Evolutionary conservation across 148 eudicot species (phyloP).

Genomic region (Simmondsia chinensis): DNA sequence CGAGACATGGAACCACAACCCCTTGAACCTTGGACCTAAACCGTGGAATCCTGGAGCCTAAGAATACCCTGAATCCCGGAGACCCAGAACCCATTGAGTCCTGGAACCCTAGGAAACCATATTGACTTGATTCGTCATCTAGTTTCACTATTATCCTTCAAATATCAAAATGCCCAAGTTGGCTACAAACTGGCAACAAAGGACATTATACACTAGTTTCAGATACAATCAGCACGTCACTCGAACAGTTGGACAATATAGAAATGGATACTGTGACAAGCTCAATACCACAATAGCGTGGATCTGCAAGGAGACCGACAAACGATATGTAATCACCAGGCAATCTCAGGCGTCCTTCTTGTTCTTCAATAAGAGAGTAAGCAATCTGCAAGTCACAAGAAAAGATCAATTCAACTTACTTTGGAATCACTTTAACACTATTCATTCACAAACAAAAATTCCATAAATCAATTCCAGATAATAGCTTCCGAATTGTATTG

Average conservation of each 20-base stretch:
- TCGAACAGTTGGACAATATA: constrained; percentile 10
- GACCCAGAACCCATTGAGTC: no score
- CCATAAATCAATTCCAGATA: no score
- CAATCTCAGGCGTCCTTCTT: constrained; percentile 53
- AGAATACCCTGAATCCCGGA: no score
- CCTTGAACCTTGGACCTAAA: no score
- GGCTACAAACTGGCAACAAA: constrained; percentile 2
- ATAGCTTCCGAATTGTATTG: no score
- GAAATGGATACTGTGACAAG: constrained; percentile 25
- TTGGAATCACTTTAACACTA: background rate
- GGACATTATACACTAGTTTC: constrained; percentile 6
- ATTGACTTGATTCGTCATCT: no score
- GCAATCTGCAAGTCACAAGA: constrained; percentile 48
- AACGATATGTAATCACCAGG: constrained; percentile 80
- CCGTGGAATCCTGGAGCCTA: no score
- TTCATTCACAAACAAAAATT: background rate
- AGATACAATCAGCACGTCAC: constrained; percentile 15
- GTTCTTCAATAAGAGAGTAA: constrained; percentile 82
- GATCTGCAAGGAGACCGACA: constrained; percentile 93
- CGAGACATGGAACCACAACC: no score
- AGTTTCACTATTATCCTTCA: no score
- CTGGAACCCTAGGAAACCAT: no score
- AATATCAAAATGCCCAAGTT: no score
- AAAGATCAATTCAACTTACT: constrained; percentile 3
- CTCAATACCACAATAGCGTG: constrained; percentile 80